phyloP scores from a whole-genome alignment of 257 asterid species.

The Nicotiana undulata region DNA sequence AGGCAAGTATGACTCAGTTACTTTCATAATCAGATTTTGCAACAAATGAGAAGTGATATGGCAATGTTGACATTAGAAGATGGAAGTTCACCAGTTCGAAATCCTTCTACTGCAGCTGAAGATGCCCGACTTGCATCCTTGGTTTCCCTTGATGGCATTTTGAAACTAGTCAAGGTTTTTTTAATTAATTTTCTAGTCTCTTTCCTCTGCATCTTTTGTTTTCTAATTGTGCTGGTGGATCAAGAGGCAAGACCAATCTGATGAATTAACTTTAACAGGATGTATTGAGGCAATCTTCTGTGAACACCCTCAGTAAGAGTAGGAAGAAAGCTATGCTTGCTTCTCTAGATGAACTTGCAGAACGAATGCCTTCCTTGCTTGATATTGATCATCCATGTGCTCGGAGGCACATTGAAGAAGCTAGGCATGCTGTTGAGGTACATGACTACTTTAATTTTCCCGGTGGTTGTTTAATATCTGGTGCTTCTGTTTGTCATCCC shows the following conservation, averaged over 20 bases:
- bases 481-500: not conserved
- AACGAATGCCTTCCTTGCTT: conserved; percentile 89
- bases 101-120: conserved; percentile 96
- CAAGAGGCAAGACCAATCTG: conserved; percentile 10
- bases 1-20: not conserved
- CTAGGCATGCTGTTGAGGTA: conserved; percentile 81
- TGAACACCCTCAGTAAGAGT: conserved; percentile 54
- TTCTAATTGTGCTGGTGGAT: conserved; percentile 7
- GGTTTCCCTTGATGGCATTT: conserved; percentile 80
- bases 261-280: conserved; percentile 43
- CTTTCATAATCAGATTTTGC: conserved; percentile 54
- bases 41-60: conserved; percentile 79
- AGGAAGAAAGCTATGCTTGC: conserved; percentile 71
- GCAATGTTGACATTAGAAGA: conserved; percentile 68
- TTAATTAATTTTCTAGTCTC: conserved; percentile 14
- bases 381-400: conserved; percentile 96
- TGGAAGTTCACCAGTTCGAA: conserved; percentile 65
- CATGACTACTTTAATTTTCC: not conserved
- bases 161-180: conserved; percentile 87
- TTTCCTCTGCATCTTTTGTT: not conserved
- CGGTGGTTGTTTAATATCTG: not conserved
- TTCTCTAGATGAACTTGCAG: conserved; percentile 74
- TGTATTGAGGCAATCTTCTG: conserved; percentile 71
- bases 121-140: conserved; percentile 96
- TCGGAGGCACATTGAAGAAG: conserved; percentile 72